phyloP scores from a whole-genome alignment of 352 stramenopile species.

The Phytophthora pisi region DNA sequence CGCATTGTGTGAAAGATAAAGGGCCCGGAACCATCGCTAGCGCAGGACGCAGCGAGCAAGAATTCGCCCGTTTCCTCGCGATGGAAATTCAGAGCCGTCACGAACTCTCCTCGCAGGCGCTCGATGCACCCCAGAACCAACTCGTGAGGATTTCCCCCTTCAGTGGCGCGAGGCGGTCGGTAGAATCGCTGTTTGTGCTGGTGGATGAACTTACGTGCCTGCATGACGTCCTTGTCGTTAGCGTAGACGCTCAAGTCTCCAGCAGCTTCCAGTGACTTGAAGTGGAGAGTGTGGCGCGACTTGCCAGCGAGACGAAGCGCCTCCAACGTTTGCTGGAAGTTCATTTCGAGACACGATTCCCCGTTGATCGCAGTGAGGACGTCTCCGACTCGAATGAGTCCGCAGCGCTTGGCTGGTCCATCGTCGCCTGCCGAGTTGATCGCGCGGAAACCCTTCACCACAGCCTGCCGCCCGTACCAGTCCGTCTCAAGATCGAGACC shows the following conservation, averaged over 20 bases:
- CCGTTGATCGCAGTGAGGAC: constrained; percentile 80
- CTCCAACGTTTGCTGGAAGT: constrained; percentile 63
- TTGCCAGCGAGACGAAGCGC: constrained; percentile 48
- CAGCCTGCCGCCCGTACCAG: constrained; percentile 73
- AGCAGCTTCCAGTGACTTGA: constrained; percentile 71
- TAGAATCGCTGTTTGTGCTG: constrained; percentile 83
- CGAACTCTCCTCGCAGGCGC: constrained; percentile 66
- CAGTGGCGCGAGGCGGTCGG: constrained; percentile 26
- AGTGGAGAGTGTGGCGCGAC: constrained; percentile 65
- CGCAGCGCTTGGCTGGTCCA: constrained; percentile 59
- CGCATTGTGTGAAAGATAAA: constrained; percentile 88
- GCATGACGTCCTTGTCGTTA: constrained; percentile 62
- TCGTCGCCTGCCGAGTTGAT: constrained; percentile 52
- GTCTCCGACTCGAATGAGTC: constrained; percentile 67
- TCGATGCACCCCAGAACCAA: constrained; percentile 76
- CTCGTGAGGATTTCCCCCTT: constrained; percentile 27
- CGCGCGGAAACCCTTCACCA: constrained; percentile 72
- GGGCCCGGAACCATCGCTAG: constrained; percentile 66
- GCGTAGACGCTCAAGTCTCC: constrained; percentile 73
- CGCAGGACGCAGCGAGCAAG: constrained; percentile 69
- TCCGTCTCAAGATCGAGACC: constrained; percentile 76
- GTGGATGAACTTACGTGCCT: constrained; percentile 79
- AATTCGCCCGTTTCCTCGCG: constrained; percentile 84
- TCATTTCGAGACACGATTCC: constrained; percentile 70
- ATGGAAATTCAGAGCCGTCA: constrained; percentile 89